Base-by-base conservation (phyloP, 495 filamentous ascomycete species). In the Stereocaulon alpinum region DNA sequence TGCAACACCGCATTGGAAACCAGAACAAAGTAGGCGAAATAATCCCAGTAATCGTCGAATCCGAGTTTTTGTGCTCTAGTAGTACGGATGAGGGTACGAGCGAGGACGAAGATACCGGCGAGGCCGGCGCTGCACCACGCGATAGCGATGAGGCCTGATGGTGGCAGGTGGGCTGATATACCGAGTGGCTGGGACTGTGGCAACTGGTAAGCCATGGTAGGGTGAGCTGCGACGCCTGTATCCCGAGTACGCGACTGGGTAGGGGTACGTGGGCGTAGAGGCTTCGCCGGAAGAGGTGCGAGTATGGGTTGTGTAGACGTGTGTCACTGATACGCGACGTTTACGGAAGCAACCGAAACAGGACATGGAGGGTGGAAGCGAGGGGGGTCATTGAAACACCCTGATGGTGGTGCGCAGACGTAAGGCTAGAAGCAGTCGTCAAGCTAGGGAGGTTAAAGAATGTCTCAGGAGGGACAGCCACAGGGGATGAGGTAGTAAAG, bases 1-100 rank as follows among this genome's bases (percentile, higher is more conserved):
- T 77, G 72, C 34, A 77, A 71, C 10, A 70, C 56, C 41, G 69
- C 72, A 22, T 74, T 73, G 3, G 70, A 58, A 45, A 76, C 61
- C 4, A 78, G 63, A 3, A 71, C 59, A 0, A 65, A 59, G 24
- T 73, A 61, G 6, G 71, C 73, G 15, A 74, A 40, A 57, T 74
- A 70, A 27, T 76, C 65, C 64, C 71, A 76, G 62, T 72, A 74
- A 60, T 79, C 76, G 52, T 79, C 76, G 7, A 55, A 56, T 3
- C 69, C 58, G 0, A 72, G 69, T 15, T 70, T 61, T 34, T 65
- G 55, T 51, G 68, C 56, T 22, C 55, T 42, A 22, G 54, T 66
- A 34, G 74, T 29, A 40, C 76, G 74, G 57, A 76, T 72, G 14
- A 59, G 50, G 14, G 72, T 69, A 1, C 76, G 74, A 6, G 73